Evolutionary conservation across 306 rosid species (phyloP).

Genomic region (Myrica gale): DNA sequence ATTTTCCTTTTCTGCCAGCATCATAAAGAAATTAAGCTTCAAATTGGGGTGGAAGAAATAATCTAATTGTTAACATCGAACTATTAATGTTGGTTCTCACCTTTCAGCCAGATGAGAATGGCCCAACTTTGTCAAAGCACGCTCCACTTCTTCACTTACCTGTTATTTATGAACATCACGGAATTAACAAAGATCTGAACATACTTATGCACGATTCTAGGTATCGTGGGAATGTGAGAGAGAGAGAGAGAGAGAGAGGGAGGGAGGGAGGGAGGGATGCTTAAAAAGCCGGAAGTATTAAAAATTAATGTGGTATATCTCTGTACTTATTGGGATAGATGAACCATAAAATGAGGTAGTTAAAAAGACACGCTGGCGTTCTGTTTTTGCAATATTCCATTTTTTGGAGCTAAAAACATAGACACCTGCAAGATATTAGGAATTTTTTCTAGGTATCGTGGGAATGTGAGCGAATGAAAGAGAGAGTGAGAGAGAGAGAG

Average conservation of each 20-base stretch:
- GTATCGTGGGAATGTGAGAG: too few relatives aligned
- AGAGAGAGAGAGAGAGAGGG: neutral
- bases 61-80: slow-evolving; percentile 7
- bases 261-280: neutral
- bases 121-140: slow-evolving; percentile 64
- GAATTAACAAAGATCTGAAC: slow-evolving; percentile 26
- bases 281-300: neutral
- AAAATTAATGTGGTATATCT: neutral
- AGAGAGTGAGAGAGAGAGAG: neutral
- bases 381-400: neutral
- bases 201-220: neutral
- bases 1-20: slow-evolving; percentile 11
- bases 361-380: neutral
- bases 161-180: slow-evolving; percentile 36
- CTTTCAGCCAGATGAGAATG: slow-evolving; percentile 51
- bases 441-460: too few relatives aligned
- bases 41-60: neutral
- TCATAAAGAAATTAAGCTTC: slow-evolving; percentile 9
- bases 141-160: slow-evolving; percentile 91
- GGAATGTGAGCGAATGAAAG: too few relatives aligned
- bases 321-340: neutral
- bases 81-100: slow-evolving; percentile 41
- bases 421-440: neutral
- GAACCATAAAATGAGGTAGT: neutral
- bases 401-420: neutral